Base-by-base conservation (phyloP, 495 filamentous ascomycete genomes). In the Chaetomium cochliodes region DNA sequence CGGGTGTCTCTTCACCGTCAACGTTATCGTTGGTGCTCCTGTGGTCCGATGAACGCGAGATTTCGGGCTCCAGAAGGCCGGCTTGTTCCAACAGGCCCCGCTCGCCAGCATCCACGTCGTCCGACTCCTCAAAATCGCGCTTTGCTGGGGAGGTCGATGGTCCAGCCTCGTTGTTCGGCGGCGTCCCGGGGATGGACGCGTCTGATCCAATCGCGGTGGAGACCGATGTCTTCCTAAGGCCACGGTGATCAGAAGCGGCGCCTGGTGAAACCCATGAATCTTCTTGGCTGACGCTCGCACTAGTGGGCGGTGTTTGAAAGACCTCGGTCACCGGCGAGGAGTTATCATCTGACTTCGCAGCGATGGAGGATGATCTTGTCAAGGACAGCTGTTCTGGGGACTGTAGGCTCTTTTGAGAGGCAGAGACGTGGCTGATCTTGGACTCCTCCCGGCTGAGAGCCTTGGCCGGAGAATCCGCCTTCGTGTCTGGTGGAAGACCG, bases 181-280 rank as follows among this genome's bases (percentile, higher is more conserved):
- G 73, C 1, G 76, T 76, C 25, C 72, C 67, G 4, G 65, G 64
- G 22, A 58, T 53, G 56, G 74, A 73, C 23, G 60, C 68, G 37
- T 69, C 73, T 9, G 78, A 79, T 20, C 76, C 81, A 5, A 77
- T 70, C 15, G 72, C 67, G 33, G 77, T 80, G 0, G 78, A 79
- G 1, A 80, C 70, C 5, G 79, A 82, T 7, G 65, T 72, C 65
- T 81, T 81, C 23, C 78, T 70, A 30, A 54, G 59, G 57, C 74
- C 68, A 20, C 62, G 55, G 23, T 69, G 63, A 20, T 78, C 75
- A 49, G 77, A 77, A 25, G 77, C 71, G 16, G 83, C 73, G 26
- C 78, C 78, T 30, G 86, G 82, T 41, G 84, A 67, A 59, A 84
- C 82, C 78, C 83, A 84, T 12, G 81, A 78, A 52, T 81, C 74